phyloP scores from a whole-genome alignment of 208 protist species.

The Acanthamoeba quina region DNA sequence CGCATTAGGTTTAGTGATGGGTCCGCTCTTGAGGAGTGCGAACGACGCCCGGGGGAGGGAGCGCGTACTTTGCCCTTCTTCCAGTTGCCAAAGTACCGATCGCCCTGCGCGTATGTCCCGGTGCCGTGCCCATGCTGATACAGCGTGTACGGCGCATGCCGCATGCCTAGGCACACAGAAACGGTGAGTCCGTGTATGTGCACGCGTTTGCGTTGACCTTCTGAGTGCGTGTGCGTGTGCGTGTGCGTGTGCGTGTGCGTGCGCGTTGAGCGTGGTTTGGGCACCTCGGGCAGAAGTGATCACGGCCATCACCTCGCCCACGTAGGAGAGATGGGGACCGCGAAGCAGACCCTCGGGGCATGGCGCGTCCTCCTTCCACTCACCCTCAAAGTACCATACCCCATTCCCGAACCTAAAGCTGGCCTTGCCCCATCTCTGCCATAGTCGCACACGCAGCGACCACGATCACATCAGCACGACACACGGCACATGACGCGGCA shows the following conservation, averaged over 20 bases:
- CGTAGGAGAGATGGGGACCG: conserved; percentile 34
- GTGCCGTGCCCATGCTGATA: conserved; percentile 54
- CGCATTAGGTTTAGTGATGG: not conserved
- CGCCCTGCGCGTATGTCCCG: conserved; percentile 33
- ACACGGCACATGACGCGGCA: not conserved
- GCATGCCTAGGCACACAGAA: not conserved
- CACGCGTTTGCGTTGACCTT: not conserved
- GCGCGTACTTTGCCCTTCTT: conserved; percentile 56
- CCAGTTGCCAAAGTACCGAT: conserved; percentile 61
- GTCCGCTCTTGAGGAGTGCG: too few relatives aligned
- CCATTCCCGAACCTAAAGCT: conserved; percentile 42
- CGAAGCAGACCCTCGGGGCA: not conserved
- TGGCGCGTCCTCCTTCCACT: conserved; percentile 59
- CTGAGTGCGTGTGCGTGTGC: not conserved
- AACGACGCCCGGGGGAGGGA: not conserved
- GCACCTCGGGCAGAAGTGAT: conserved; percentile 3
- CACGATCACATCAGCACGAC: not conserved
- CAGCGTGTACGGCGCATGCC: conserved; percentile 59
- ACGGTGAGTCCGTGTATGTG: not conserved
- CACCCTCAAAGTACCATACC: conserved; percentile 13
- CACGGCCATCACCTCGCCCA: conserved; percentile 57
- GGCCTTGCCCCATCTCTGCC: conserved; percentile 7
- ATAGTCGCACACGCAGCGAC: not conserved
- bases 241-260: not conserved
- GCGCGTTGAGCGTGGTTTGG: not conserved